phyloP scores from a whole-genome alignment of 2,329 filamentous ascomycete species.

The Neospermospora avenae region DNA sequence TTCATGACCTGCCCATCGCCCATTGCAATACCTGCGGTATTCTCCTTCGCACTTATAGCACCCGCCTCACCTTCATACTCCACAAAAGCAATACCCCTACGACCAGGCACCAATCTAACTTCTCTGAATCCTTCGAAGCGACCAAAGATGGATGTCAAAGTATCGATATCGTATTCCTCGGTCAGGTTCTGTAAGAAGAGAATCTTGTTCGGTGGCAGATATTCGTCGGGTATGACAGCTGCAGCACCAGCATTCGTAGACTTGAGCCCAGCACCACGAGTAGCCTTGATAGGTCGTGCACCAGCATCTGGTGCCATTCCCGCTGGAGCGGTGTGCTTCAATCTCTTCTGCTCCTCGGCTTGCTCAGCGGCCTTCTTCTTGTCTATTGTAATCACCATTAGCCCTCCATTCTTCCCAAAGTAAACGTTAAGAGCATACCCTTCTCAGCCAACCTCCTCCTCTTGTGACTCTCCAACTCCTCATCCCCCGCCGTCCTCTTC shows the following conservation, averaged over 20 bases:
- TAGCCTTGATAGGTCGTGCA: conserved; percentile 63
- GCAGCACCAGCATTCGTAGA: conserved; percentile 64
- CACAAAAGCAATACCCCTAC: conserved; percentile 89
- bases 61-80: conserved; percentile 91
- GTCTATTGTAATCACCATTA: conserved; percentile 39
- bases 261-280: conserved; percentile 73
- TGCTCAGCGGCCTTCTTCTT: conserved; percentile 80
- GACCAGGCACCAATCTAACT: conserved; percentile 81
- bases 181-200: conserved; percentile 92
- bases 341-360: conserved; percentile 72
- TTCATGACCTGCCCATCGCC: conserved; percentile 78
- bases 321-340: conserved; percentile 58
- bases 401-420: too few relatives aligned
- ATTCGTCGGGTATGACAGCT: conserved; percentile 90
- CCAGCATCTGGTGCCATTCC: conserved; percentile 35
- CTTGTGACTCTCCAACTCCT: conserved; percentile 88
- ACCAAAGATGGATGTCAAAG: conserved; percentile 75
- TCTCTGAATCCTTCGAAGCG: conserved; percentile 94
- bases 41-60: conserved; percentile 91
- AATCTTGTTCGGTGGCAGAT: conserved; percentile 94
- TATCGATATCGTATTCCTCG: conserved; percentile 79
- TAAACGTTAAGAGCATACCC: conserved; percentile 52
- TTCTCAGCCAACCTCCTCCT: conserved; percentile 82
- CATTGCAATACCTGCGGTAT: conserved; percentile 79
- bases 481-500: conserved; percentile 64